Conservation (phyloP, 495 filamentous ascomycete species). For the Aspergillus bertholletiae region DNA sequence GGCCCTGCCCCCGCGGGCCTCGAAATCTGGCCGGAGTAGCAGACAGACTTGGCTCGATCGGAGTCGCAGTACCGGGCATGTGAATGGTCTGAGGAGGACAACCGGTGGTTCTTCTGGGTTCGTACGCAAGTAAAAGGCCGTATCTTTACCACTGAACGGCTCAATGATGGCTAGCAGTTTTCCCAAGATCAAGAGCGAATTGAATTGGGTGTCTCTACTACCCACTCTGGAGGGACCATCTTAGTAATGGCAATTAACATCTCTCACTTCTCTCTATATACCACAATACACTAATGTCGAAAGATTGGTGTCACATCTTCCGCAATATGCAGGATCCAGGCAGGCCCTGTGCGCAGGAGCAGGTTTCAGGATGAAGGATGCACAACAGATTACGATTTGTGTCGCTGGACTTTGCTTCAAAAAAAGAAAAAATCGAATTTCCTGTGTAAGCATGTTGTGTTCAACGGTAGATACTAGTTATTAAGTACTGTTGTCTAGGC, state of each 20-base stretch:
- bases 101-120: constrained; percentile 38
- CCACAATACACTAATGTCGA: not conserved
- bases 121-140: constrained; percentile 30
- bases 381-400: not conserved
- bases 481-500: not conserved
- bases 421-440: not conserved
- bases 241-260: not conserved
- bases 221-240: not conserved
- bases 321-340: not conserved
- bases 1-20: constrained; percentile 47
- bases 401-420: not conserved
- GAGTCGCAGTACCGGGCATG: constrained; percentile 28
- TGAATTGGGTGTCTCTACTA: not conserved
- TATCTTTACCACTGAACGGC: not conserved
- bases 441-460: not conserved
- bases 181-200: not conserved
- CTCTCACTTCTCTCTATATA: not conserved
- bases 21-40: constrained; percentile 41
- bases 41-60: constrained; percentile 49
- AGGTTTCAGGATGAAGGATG: not conserved
- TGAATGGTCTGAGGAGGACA: constrained; percentile 40
- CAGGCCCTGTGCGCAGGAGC: not conserved
- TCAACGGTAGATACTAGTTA: not conserved
- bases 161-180: not conserved
- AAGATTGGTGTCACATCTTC: not conserved